Evolutionary conservation across 257 asterid species (phyloP), one percentile per base, ranked within the genome.

Genomic region (Ajuga chamaepitys): DNA sequence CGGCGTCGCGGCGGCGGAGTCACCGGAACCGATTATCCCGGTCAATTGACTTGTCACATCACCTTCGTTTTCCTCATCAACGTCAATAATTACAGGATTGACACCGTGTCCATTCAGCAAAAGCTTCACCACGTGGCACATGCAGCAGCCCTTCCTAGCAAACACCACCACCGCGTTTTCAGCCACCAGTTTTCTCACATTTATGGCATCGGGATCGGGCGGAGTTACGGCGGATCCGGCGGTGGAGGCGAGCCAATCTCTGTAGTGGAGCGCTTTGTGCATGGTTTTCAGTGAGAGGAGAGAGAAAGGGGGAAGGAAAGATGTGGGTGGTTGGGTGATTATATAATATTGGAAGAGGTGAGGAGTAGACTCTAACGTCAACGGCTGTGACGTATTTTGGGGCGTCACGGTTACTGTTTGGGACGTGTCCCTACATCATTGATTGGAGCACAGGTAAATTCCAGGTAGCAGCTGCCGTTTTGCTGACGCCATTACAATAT

Each of bases 41-140:
- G 74, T 28, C 45, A 92, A 46, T 8, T 79, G 81, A 0, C 8
- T 48, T 2, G 35, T 17, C 0, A 84, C 70, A 1, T 62, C 82
- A 0, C 35, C 65, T 53, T 83, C 95, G 16, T 85, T 86, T 1
- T 58, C 66, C 38, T 81, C 85, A 10, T 86, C 87, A 7, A 92
- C 78, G 46, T 77, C 81, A 37, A 71, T 57, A 10, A 86, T 62
- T 0, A 64, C 66, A 0, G 98, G 98, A 64, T 81, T 86, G 9
- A 82, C 92, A 0, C 97, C 98, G 8, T 81, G 89, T 1, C 95
- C 90, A 4, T 77, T 75, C 4, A 92, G 79, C 64, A 92, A 20
- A 11, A 73, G 88, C 87, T 75, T 78, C 44, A 85, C 80, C 32
- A 85, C 96, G 77, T 80, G 84, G 77, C 96, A 86, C 97, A 92